phyloP scores from a whole-genome alignment of 2,329 filamentous ascomycete genomes.

The Pestalotiopsis sp. region DNA sequence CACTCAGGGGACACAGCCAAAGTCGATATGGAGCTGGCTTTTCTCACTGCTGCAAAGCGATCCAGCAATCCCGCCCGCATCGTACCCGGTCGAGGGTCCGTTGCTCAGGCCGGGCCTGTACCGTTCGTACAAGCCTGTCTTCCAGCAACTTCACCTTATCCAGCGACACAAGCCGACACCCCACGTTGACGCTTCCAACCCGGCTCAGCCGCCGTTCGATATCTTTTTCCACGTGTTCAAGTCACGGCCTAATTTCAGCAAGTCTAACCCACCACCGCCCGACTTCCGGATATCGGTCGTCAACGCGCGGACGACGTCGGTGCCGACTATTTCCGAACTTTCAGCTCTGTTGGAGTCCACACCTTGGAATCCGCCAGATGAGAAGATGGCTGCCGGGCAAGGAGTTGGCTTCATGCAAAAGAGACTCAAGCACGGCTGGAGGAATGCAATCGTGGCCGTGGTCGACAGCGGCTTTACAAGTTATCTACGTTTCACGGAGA shows the following conservation, averaged over 20 bases:
- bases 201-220: constrained; percentile 58
- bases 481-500: constrained; percentile 79
- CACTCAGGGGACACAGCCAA: constrained; percentile 15
- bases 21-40: constrained; percentile 53
- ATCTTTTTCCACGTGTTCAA: constrained; percentile 85
- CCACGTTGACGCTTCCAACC: constrained; percentile 23
- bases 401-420: constrained; percentile 56
- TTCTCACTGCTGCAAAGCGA: constrained; percentile 43
- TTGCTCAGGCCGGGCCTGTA: constrained; percentile 64
- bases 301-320: constrained; percentile 67
- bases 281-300: constrained; percentile 86
- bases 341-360: constrained; percentile 70
- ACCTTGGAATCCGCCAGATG: constrained; percentile 64
- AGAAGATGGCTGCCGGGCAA: constrained; percentile 40
- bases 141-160: constrained; percentile 73
- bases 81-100: constrained; percentile 48
- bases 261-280: constrained; percentile 73
- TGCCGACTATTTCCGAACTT: constrained; percentile 76
- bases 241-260: constrained; percentile 67
- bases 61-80: constrained; percentile 10
- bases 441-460: constrained; percentile 82
- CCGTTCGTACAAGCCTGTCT: constrained; percentile 70
- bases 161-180: constrained; percentile 63
- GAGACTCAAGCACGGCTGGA: constrained; percentile 79
- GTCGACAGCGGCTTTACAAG: constrained; percentile 90